Base-by-base conservation (phyloP, 2,329 filamentous ascomycete genomes). In the Botrytis medusae region DNA sequence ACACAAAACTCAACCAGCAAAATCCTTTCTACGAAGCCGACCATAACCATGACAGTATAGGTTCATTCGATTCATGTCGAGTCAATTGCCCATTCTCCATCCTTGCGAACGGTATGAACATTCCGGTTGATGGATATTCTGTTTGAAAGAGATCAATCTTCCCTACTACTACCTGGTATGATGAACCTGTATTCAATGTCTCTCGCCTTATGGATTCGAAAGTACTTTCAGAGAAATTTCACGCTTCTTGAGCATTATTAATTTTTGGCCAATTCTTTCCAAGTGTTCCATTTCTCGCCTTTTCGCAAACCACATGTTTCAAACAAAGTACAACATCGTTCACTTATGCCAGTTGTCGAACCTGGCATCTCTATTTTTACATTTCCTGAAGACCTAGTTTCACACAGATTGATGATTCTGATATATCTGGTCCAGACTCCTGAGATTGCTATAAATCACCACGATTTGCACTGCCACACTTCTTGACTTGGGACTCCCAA, bases 381-480 rank as follows among this genome's bases (percentile, higher is more conserved):
- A 25, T 57, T 32, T 7, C 48, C 14, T 40, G n/a, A 57, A 44
- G 22, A n/a, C 8, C n/a, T 57, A 7, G 37, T 57, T 42, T 69
- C 48, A 69, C 54, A 32, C 18, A 57, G 34, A 32, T 42, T 69
- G 18, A 69, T 32, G 10, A 16, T 22, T 20, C 40, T n/a, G 20
- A 57, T 42, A 32, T 57, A 42, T n/a, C 25, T 42, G 18, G 25
- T 44, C 34, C 34, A 32, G 37, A 42, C 37, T 10, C 29, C 29
- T 40, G 4, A 37, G 9, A 25, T 42, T 42, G 16, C 65, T 69
- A n/a, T 37, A 9, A 37, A 51, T 42, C 18, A 42, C 18, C 16
- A 32, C 29, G 3, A 57, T 32, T 22, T 69, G 65, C 48, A 69
- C 65, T 57, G 48, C 65, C 65, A 57, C 48, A 57, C 37, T n/a